Percentiles rank a stretch among this genome's conserved stretches.
Evolutionary conservation across 2,329 filamentous ascomycete genomes (phyloP).

Genomic region (Sclerotinia minor): DNA sequence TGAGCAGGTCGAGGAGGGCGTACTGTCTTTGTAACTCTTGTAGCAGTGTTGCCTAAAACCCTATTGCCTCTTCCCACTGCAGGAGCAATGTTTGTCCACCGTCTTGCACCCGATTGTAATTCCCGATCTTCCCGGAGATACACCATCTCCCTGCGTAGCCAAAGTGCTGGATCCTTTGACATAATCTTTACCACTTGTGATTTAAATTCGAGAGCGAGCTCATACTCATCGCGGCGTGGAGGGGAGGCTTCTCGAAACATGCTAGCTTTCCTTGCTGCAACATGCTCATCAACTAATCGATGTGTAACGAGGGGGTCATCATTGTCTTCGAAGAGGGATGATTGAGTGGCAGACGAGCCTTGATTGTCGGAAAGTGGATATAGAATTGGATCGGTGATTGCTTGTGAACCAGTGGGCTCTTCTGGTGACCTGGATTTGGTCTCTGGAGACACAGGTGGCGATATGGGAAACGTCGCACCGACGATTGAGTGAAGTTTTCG

Average conservation of each 20-base stretch:
- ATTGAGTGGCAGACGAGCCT: constrained; percentile 46
- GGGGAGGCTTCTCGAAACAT: constrained; percentile 49
- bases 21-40: constrained; percentile 19
- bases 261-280: constrained; percentile 36
- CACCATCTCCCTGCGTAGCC: constrained; percentile 37
- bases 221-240: constrained; percentile 55
- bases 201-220: constrained; percentile 53
- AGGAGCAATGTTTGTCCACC: constrained; percentile 39
- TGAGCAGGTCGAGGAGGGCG: constrained; percentile 28
- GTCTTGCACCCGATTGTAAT: constrained; percentile 30
- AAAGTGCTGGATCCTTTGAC: constrained; percentile 35
- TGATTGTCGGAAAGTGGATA: constrained; percentile 51
- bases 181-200: constrained; percentile 50
- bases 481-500: constrained; percentile 41
- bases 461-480: constrained; percentile 47
- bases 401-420: constrained; percentile 42
- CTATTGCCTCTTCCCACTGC: constrained; percentile 22
- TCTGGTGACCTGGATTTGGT: constrained; percentile 38
- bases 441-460: constrained; percentile 59
- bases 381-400: constrained; percentile 55
- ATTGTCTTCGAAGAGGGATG: constrained; percentile 52
- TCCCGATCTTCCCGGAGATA: constrained; percentile 36
- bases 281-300: constrained; percentile 50
- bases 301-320: constrained; percentile 43
- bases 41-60: constrained; percentile 9